Percentiles rank a stretch among this genome's conserved stretches.
Evolutionary conservation across 768 basidiomycete species (phyloP).

Genomic region (Tylopilus cervinicoccineus): DNA sequence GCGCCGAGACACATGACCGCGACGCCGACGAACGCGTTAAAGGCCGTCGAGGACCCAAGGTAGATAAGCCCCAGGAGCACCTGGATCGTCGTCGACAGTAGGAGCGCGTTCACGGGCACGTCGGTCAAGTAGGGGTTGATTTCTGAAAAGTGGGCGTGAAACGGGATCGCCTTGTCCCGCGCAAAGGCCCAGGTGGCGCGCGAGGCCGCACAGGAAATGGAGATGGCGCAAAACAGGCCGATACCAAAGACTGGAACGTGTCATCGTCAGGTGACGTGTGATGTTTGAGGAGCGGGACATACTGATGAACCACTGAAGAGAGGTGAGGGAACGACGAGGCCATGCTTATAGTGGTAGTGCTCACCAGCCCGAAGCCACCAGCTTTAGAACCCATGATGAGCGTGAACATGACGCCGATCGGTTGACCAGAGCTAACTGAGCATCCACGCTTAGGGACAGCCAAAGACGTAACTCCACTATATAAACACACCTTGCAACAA

Average conservation of each 20-base stretch:
- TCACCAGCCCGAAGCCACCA: constrained; percentile 60
- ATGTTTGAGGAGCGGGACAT: constrained; percentile 5
- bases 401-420: constrained; percentile 59
- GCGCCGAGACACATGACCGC: constrained; percentile 63
- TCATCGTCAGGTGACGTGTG: too few relatives aligned
- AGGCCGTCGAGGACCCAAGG: constrained; percentile 58
- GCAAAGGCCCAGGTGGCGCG: constrained; percentile 72
- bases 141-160: constrained; percentile 43
- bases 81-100: constrained; percentile 56
- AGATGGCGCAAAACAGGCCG: constrained; percentile 60
- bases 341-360: constrained; percentile 9
- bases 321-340: not conserved
- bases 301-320: constrained; percentile 41
- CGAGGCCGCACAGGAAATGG: constrained; percentile 63
- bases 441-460: constrained; percentile 3
- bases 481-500: constrained; percentile 44
- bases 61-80: constrained; percentile 59
- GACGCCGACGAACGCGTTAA: constrained; percentile 66
- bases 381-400: constrained; percentile 57
- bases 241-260: constrained; percentile 44
- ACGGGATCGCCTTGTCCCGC: constrained; percentile 61
- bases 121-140: constrained; percentile 40
- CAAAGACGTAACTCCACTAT: not conserved
- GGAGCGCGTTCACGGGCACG: constrained; percentile 57
- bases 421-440: constrained; percentile 58